A percentile compares a stretch with the other conserved stretches of the same genome.
phyloP scores from a whole-genome alignment of 106 monocot genomes.

The Hemerocallis citrina region DNA sequence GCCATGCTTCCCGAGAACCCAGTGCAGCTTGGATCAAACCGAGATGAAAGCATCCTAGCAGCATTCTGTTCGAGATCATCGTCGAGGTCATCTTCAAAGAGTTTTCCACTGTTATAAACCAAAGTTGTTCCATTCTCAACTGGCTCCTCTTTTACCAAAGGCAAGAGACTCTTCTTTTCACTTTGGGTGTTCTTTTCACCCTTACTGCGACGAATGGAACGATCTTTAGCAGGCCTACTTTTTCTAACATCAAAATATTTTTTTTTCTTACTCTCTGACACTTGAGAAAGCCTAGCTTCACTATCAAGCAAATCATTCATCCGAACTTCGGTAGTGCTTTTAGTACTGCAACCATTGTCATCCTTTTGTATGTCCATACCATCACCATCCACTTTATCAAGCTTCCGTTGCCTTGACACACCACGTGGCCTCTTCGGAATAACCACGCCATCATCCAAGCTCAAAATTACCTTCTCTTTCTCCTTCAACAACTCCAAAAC shows the following conservation, averaged over 20 bases:
- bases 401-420: conserved; percentile 23
- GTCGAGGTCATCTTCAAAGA: conserved; percentile 16
- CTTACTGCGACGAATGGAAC: conserved; percentile 5
- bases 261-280: conserved; percentile 1
- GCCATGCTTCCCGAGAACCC: conserved; percentile 20
- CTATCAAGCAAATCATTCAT: not conserved
- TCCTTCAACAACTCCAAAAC: not conserved
- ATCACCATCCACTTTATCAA: not conserved
- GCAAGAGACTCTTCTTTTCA: conserved; percentile 9
- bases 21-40: conserved; percentile 62
- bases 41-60: conserved; percentile 94
- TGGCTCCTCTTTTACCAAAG: conserved; percentile 1
- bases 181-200: conserved; percentile 6
- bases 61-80: conserved; percentile 86
- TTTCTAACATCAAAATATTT: conserved; percentile 19
- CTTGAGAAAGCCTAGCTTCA: not conserved
- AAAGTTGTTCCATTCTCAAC: conserved; percentile 6
- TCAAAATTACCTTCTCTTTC: not conserved
- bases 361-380: not conserved
- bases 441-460: conserved; percentile 14
- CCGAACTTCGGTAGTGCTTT: not conserved
- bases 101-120: not conserved
- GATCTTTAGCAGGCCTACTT: conserved; percentile 14
- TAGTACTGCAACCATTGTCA: conserved; percentile 1
- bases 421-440: conserved; percentile 48